These are phyloP conservation scores for Botryosphaeria agaves DNA, from an alignment of 2,329 filamentous ascomycete genomes.

Conservation along the genomic window DNA sequence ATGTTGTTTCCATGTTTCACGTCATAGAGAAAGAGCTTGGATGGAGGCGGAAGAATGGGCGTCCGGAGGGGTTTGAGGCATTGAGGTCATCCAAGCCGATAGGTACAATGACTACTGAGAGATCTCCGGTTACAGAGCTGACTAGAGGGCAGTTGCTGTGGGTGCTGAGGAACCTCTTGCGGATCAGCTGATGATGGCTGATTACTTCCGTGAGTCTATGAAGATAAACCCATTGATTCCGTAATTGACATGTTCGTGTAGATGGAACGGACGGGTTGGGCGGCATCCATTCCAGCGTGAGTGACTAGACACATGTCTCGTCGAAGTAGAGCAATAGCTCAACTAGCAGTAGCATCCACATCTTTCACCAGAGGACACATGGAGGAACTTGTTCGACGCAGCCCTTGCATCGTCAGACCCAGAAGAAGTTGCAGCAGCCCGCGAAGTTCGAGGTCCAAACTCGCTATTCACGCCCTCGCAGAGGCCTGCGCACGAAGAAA, in stretches of 20 bases:
- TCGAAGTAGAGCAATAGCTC: no score
- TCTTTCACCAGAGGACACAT: slow-evolving; percentile 27
- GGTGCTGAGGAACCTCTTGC: slow-evolving; percentile 75
- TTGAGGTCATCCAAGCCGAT: slow-evolving; percentile 60
- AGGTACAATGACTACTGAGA: slow-evolving; percentile 8
- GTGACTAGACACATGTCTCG: slow-evolving; percentile 2
- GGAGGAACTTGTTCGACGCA: slow-evolving; percentile 26
- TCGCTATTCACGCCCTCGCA: slow-evolving; percentile 59
- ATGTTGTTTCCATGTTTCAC: slow-evolving; percentile 80
- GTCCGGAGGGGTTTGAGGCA: slow-evolving; percentile 51
- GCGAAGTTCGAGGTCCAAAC: slow-evolving; percentile 19
- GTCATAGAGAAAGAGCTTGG: slow-evolving; percentile 75
- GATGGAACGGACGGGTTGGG: slow-evolving; percentile 31
- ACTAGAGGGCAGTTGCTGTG: slow-evolving; percentile 60
- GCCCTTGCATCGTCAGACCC: slow-evolving; percentile 11
- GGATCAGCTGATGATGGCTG: slow-evolving; percentile 52
- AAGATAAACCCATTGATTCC: no score
- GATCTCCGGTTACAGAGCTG: no score
- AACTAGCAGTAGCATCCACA: slow-evolving; percentile 23
- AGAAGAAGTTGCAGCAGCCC: slow-evolving; percentile 16
- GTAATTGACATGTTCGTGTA: slow-evolving; percentile 5
- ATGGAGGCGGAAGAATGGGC: slow-evolving; percentile 59
- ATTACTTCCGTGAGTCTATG: slow-evolving; percentile 67
- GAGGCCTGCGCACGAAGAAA: slow-evolving; percentile 62
- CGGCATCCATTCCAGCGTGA: slow-evolving; percentile 28